Evolutionary conservation across 345 rosid species (phyloP).

Genomic region (Geranium brycei): DNA sequence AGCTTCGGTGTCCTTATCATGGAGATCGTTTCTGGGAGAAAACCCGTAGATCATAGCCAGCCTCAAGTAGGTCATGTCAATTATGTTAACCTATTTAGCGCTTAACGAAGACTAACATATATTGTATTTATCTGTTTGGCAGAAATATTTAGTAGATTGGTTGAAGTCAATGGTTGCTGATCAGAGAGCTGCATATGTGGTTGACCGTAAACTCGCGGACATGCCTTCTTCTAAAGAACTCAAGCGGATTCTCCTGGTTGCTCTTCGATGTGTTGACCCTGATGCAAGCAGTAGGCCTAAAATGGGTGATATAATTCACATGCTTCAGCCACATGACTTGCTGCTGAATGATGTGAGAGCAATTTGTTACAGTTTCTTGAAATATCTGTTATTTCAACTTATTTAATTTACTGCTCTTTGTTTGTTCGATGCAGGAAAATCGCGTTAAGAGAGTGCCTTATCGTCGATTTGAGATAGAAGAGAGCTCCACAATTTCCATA

Average conservation of each 20-base stretch:
- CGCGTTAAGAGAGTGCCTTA: not conserved
- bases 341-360: slow-evolving; percentile 37
- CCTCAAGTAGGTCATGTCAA: slow-evolving; percentile 21
- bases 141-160: slow-evolving; percentile 54
- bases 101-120: no score
- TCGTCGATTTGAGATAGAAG: no score
- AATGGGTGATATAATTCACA: slow-evolving; percentile 64
- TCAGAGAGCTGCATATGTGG: slow-evolving; percentile 27
- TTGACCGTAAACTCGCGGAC: slow-evolving; percentile 48
- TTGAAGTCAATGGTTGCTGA: slow-evolving; percentile 51
- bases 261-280: slow-evolving; percentile 58
- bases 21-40: slow-evolving; percentile 60
- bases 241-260: slow-evolving; percentile 45
- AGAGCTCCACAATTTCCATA: no score
- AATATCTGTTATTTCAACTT: not conserved
- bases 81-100: no score
- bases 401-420: not conserved
- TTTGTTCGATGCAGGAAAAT: slow-evolving; percentile 17
- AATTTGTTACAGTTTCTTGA: not conserved
- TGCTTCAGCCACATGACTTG: slow-evolving; percentile 64
- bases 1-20: slow-evolving; percentile 58
- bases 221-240: slow-evolving; percentile 46
- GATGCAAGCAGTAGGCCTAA: slow-evolving; percentile 46
- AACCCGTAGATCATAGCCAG: slow-evolving; percentile 35
- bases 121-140: slow-evolving; percentile 4